Conservation (phyloP, 345 rosid species). For the Eucalyptus caleyi region DNA sequence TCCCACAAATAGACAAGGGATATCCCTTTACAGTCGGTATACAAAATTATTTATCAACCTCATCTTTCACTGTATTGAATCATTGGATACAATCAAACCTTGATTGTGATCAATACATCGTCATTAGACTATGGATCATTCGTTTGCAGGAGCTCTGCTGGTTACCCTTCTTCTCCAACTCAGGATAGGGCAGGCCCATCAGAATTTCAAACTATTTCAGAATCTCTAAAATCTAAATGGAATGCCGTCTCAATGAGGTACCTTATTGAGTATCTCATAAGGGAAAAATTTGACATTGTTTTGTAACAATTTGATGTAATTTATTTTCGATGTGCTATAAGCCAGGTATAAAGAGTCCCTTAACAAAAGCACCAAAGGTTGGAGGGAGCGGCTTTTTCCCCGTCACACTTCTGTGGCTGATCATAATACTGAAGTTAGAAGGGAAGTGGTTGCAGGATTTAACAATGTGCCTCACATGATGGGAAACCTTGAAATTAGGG, state of each 20-base stretch:
- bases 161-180: conserved; percentile 11
- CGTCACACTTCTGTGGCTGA: conserved; percentile 27
- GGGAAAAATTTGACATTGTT: background rate
- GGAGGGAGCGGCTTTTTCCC: conserved; percentile 60
- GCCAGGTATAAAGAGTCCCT: conserved; percentile 53
- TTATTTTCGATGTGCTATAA: background rate
- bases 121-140: background rate
- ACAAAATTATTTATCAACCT: background rate
- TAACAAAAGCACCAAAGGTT: conserved; percentile 58
- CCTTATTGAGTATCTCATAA: background rate
- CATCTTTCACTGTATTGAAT: background rate
- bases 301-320: background rate
- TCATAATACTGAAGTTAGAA: conserved; percentile 26
- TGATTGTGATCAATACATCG: background rate
- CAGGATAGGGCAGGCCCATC: conserved; percentile 57
- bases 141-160: conserved; percentile 10
- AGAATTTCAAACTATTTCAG: conserved; percentile 52
- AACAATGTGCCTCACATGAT: conserved; percentile 31
- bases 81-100: background rate
- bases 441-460: conserved; percentile 43
- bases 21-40: conserved; percentile 31
- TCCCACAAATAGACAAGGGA: conserved; percentile 18
- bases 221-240: conserved; percentile 49
- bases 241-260: conserved; percentile 54
- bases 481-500: conserved; percentile 30